phyloP scores from a whole-genome alignment of 805 yeast species.

The Starmerella riodocensis region DNA sequence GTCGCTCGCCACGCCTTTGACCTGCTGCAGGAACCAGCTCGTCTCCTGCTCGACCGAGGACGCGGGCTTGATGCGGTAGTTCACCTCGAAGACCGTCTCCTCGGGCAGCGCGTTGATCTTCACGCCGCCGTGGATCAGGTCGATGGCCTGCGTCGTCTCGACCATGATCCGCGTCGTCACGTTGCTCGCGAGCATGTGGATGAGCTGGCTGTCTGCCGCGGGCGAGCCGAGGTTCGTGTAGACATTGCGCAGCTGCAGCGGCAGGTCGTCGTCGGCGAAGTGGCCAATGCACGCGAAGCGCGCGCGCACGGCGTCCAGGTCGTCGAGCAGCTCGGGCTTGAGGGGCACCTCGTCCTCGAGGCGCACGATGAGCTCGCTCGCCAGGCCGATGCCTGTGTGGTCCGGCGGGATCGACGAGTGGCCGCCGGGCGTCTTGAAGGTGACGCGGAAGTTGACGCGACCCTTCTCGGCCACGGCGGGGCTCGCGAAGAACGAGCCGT shows the following conservation, averaged over 20 bases:
- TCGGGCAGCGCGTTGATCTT: slow-evolving; percentile 71
- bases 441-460: slow-evolving; percentile 36
- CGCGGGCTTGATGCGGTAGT: slow-evolving; percentile 54
- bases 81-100: slow-evolving; percentile 38
- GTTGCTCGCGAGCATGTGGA: slow-evolving; percentile 13
- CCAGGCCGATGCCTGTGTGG: slow-evolving; percentile 68
- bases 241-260: slow-evolving; percentile 2
- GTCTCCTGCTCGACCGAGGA: slow-evolving; percentile 35
- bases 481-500: slow-evolving; percentile 40
- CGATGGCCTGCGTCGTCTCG: slow-evolving; percentile 56
- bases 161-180: slow-evolving; percentile 31
- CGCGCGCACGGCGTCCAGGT: slow-evolving; percentile 45
- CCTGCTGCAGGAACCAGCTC: slow-evolving; percentile 29
- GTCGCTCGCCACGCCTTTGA: slow-evolving; percentile 32
- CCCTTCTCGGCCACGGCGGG: slow-evolving; percentile 57
- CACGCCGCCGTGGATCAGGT: slow-evolving; percentile 55
- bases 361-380: slow-evolving; percentile 42
- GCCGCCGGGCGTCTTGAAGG: slow-evolving; percentile 56
- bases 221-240: slow-evolving; percentile 9
- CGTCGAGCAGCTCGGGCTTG: slow-evolving; percentile 22
- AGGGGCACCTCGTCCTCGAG: slow-evolving; percentile 39
- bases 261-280: slow-evolving; percentile 25
- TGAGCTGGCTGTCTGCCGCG: slow-evolving; percentile 10
- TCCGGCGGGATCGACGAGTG: slow-evolving; percentile 71
- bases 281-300: slow-evolving; percentile 52